Base-by-base conservation (phyloP, 139 green algal species). In the Chlorella sp. region DNA sequence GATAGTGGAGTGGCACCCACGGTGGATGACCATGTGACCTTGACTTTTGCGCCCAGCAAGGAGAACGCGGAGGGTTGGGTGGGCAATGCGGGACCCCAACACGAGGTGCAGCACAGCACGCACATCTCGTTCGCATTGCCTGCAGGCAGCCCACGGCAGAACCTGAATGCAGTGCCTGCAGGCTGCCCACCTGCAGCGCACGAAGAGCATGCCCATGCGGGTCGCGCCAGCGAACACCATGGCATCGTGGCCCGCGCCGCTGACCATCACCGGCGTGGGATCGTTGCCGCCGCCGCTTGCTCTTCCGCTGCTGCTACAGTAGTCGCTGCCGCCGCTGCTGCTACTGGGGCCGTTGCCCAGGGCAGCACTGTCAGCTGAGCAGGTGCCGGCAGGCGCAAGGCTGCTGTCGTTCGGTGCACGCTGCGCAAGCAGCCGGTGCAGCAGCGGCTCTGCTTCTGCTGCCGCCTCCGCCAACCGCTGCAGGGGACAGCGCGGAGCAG, bases 191-290 rank as follows among this genome's bases (percentile, higher is more conserved):
- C 28, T 80, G 68, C 81, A 88, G 5, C 96, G 88, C 85, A 98
- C 96, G 87, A 98, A 98, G 76, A 98, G 76, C 96, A 98, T 98
- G 60, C 79, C 92, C 73, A 96, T 93, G 84, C 81, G 78, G n/a
- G 92, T 92, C 1, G 95, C 58, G 8, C 95, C 88, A 2, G 94
- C 92, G 73, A 98, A 92, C 30, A 93, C 94, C 90, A 98, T 92
- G 14, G 94, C 94, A 81, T 99, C 96, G 65, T 98, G 96, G 0
- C 95, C 96, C 3, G 96, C 96, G 0, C 96, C 96, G 74, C 92
- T 96, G 74, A 96, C 90, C 65, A 98, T 82, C 54, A 92, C 68
- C 0, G 91, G 91, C 11, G 94, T 16, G 44, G 24, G 3, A 22
- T 13, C 40, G 14, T 41, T 26, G 38, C 80, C 13, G n/a, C 41